Conservation (phyloP, 139 green algal genomes). For the Volvox reticuliferus region DNA sequence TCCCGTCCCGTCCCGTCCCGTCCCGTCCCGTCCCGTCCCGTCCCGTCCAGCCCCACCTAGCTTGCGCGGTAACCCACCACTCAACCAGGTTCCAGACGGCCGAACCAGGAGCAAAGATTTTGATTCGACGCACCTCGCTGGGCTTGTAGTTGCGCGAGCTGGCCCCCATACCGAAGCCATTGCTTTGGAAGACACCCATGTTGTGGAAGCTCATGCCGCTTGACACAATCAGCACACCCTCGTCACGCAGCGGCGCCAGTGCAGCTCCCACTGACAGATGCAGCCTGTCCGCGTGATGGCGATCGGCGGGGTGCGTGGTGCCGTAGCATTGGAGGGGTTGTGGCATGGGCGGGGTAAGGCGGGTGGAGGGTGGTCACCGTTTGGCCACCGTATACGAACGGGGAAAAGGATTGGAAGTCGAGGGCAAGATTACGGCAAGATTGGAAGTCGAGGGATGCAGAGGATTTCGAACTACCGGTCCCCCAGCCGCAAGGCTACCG, state of each 20-base stretch:
- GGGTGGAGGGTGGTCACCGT: no score
- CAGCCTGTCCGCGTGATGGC: conserved; percentile 7
- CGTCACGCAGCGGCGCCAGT: conserved; percentile 76
- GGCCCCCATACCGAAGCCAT: not conserved
- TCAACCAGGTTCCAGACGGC: not conserved
- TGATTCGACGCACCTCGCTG: conserved; percentile 29
- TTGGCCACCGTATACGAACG: no score
- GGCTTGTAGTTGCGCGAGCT: not conserved
- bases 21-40: not conserved
- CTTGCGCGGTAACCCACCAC: no score
- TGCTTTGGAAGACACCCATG: conserved; percentile 53
- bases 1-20: not conserved
- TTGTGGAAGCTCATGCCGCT: conserved; percentile 78
- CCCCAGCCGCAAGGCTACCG: no score
- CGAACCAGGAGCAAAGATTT: no score
- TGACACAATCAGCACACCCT: conserved; percentile 83
- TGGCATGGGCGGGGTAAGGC: no score
- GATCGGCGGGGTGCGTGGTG: no score
- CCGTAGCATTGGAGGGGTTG: no score
- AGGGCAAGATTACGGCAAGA: no score
- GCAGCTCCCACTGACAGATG: conserved; percentile 77
- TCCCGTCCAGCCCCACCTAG: not conserved
- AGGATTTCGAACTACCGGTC: no score
- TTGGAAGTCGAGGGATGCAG: no score
- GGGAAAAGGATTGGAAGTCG: no score